Conservation (phyloP, 2,329 filamentous ascomycete genomes). For the Ceratocystis eucalypticola region DNA sequence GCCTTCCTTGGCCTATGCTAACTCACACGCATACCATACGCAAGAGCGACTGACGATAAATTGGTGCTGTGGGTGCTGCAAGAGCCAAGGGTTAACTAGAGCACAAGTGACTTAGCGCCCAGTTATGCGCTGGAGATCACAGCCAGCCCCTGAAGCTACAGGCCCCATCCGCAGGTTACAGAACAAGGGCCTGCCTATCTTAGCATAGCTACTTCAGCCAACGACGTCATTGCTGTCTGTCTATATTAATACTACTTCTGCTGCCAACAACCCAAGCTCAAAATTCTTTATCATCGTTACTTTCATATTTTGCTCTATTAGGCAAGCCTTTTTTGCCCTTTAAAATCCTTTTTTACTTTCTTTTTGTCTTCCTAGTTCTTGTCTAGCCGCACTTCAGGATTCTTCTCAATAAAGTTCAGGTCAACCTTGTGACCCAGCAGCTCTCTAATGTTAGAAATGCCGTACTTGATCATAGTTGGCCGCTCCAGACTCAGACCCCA, state of each 20-base stretch:
- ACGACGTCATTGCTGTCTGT: neutral
- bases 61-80: neutral
- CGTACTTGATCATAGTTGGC: constrained; percentile 96
- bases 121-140: too few relatives aligned
- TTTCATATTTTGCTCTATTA: neutral
- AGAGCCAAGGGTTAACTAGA: too few relatives aligned
- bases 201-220: too few relatives aligned
- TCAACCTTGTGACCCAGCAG: constrained; percentile 92
- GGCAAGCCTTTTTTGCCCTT: neutral
- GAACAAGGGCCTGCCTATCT: too few relatives aligned
- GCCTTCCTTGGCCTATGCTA: too few relatives aligned
- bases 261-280: neutral
- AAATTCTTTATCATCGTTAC: neutral
- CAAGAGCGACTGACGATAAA: too few relatives aligned
- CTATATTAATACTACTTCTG: neutral
- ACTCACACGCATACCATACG: too few relatives aligned
- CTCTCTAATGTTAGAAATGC: constrained; percentile 80
- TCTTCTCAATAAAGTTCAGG: constrained; percentile 79
- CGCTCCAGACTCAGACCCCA: constrained; percentile 86
- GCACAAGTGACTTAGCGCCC: too few relatives aligned
- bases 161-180: too few relatives aligned
- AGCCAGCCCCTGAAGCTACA: too few relatives aligned
- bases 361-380: constrained; percentile 46
- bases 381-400: constrained; percentile 79
- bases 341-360: constrained; percentile 9